These are phyloP conservation scores for Endocalyx cinctus DNA, from an alignment of 2,329 filamentous ascomycete species.

Conservation along the genomic window DNA sequence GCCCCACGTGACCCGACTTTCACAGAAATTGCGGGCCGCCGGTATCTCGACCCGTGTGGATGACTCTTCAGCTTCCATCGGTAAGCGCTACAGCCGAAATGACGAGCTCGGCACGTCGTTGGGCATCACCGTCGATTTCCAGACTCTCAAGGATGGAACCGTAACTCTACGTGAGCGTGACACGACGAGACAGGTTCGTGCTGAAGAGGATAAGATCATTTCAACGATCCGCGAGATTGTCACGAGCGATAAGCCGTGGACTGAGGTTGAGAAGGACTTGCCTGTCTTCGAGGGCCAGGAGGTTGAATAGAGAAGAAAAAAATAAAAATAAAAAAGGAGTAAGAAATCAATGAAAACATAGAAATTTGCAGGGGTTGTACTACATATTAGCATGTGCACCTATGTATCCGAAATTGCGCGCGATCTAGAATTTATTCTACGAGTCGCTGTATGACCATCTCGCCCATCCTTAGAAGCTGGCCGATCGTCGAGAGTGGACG, in stretches of 20 bases:
- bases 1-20: slow-evolving; percentile 69
- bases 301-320: too few species aligned
- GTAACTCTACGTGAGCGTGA: slow-evolving; percentile 89
- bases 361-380: too few species aligned
- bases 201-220: slow-evolving; percentile 73
- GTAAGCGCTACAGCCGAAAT: slow-evolving; percentile 91
- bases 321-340: too few species aligned
- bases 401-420: too few species aligned
- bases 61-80: slow-evolving; percentile 85
- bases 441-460: too few species aligned
- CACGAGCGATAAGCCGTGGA: slow-evolving; percentile 52
- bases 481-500: too few species aligned
- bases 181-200: slow-evolving; percentile 84
- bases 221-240: slow-evolving; percentile 56
- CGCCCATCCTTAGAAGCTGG: too few species aligned
- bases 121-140: slow-evolving; percentile 92
- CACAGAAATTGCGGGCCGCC: slow-evolving; percentile 68
- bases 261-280: slow-evolving; percentile 69
- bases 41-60: slow-evolving; percentile 84
- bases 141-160: slow-evolving; percentile 81
- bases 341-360: too few species aligned
- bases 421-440: too few species aligned
- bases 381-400: too few species aligned
- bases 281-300: slow-evolving; percentile 82
- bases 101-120: slow-evolving; percentile 94